phyloP scores from a whole-genome alignment of 1,139 yeast species.

The Pneumocystis canis region DNA sequence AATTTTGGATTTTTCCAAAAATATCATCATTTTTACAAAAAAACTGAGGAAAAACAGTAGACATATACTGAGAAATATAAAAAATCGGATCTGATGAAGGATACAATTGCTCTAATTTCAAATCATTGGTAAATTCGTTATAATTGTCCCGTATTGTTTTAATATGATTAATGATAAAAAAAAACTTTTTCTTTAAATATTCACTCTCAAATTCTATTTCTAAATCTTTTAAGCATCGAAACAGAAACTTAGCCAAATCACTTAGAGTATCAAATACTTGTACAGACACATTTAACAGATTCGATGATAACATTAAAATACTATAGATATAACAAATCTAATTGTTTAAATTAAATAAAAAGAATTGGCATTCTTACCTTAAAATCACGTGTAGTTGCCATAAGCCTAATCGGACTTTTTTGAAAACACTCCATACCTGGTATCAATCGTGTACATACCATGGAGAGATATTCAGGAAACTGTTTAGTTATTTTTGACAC shows the following conservation, averaged over 20 bases:
- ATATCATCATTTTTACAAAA: not conserved
- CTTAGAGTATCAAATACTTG: not conserved
- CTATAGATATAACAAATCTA: not conserved
- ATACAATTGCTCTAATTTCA: not conserved
- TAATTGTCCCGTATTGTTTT: not conserved
- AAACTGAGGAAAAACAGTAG: not conserved
- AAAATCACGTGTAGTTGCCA: not conserved
- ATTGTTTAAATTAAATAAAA: not conserved
- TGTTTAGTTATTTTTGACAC: not conserved
- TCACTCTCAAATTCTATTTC: not conserved
- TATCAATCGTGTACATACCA: not conserved
- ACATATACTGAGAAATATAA: not conserved
- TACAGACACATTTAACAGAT: not conserved
- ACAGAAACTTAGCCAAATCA: not conserved
- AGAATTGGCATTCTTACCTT: not conserved
- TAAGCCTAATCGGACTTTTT: not conserved
- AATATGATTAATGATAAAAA: not conserved
- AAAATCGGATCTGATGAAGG: not conserved
- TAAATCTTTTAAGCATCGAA: not conserved
- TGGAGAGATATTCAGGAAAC: not conserved
- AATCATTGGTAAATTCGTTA: not conserved
- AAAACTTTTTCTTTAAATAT: not conserved
- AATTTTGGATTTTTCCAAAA: not conserved
- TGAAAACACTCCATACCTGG: not conserved
- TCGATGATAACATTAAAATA: not conserved